Base-by-base conservation (phyloP, 306 rosid species). In the Cucumis melo region DNA sequence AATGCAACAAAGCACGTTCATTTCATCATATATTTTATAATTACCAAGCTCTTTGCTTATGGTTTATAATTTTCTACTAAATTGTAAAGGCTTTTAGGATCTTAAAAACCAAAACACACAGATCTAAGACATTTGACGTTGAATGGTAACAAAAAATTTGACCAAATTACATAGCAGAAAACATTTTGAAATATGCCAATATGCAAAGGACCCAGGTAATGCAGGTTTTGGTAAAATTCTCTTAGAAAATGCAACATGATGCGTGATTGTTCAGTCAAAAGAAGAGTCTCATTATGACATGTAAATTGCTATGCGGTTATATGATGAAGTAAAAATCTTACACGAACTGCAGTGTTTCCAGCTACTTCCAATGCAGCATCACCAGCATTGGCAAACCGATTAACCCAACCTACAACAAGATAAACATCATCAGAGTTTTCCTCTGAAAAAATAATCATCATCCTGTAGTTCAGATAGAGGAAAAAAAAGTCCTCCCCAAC, bases 381-480 rank as follows among this genome's bases (percentile, higher is more conserved):
- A 78, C 99, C 99, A 56, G 99, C 99, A 86, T 95, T 86, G 61
- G 99, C 99, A 87, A 95, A 95, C 73, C 99, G 95, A 81, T 95
- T 95, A 74, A 95, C 99, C 99, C 99, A 95, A 78, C 98, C 99
- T 95, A 93, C 79, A 23, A 83, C 44, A 72, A 58, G 82, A 81
- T 60, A 50, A 73, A 17, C 42, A 50, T 17, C 44, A 73, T 73
- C 62, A 73, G 46, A 53, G 19, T 73, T 51, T 20, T 64, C 4
- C 42, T 7, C 42, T 13, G 24, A 27, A 13, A 71, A 48, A 24
- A 50, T 9, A 73, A 51, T 73, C 0, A 68, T 3, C 58, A 48
- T 51, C 76, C 42, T 7, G 13, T 72, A 10, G 74, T 67, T 66
- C 11, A 41, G 20, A 42, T 13, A 29, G 5, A 24, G 39, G n/a